These are phyloP conservation scores for Fomitopsis palustris DNA, from an alignment of 1,284 basidiomycete genomes.

Conservation along the genomic window DNA sequence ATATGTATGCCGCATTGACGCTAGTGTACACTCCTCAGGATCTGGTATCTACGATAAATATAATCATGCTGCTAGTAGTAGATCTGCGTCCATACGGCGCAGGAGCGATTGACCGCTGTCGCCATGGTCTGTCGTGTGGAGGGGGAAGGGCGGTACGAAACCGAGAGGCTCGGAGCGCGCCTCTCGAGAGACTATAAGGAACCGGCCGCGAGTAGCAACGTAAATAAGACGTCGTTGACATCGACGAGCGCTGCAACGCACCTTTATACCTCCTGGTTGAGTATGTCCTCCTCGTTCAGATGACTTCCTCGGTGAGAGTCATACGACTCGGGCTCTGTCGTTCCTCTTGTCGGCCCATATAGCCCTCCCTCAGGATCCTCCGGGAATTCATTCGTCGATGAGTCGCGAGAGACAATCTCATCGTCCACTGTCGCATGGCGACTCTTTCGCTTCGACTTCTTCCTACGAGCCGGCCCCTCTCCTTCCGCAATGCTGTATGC, in stretches of 20 bases:
- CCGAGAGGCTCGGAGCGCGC: background rate
- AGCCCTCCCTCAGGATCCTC: slow-evolving; percentile 68
- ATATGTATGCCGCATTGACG: background rate
- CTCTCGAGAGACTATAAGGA: background rate
- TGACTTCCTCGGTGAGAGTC: background rate
- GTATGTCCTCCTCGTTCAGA: slow-evolving; percentile 33
- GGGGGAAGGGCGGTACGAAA: background rate
- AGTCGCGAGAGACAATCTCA: slow-evolving; percentile 43
- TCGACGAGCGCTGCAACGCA: background rate
- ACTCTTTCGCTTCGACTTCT: slow-evolving; percentile 46
- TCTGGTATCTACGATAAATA: slow-evolving; percentile 3
- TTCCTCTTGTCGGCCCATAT: slow-evolving; percentile 40
- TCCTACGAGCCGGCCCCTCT: slow-evolving; percentile 31
- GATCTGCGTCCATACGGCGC: background rate
- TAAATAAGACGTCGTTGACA: background rate
- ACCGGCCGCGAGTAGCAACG: background rate
- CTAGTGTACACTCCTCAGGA: background rate
- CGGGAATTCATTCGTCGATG: slow-evolving; percentile 54
- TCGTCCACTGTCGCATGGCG: slow-evolving; percentile 41
- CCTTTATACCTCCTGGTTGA: slow-evolving; percentile 45
- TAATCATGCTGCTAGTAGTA: background rate
- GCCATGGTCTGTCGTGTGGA: background rate
- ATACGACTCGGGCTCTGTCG: slow-evolving; percentile 16
- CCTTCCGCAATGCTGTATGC: slow-evolving; percentile 60
- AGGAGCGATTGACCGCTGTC: background rate